Evolutionary conservation across 495 filamentous ascomycete species (phyloP).

Genomic region (Daldinia concentrica): DNA sequence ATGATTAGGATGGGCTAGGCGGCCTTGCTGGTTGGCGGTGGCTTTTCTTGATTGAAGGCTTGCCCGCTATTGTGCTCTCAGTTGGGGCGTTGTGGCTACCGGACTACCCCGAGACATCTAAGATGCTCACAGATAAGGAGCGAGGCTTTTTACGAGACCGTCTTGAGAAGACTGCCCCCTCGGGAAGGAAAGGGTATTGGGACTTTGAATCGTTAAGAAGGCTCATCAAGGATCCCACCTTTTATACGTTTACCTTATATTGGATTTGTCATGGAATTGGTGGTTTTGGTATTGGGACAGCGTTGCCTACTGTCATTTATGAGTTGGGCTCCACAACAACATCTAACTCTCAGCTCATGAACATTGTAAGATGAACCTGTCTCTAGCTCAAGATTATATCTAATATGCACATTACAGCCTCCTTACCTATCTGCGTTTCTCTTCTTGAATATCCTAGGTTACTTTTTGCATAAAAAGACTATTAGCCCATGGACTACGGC

Average conservation of each 20-base stretch:
- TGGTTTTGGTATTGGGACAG: conserved; percentile 55
- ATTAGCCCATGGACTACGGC: conserved; percentile 55
- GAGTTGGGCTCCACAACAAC: conserved; percentile 55
- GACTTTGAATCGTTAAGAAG: conserved; percentile 42
- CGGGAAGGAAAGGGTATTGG: conserved; percentile 43
- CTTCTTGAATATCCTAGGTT: conserved; percentile 51
- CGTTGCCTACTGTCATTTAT: conserved; percentile 57
- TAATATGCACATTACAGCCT: conserved; percentile 44
- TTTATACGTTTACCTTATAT: conserved; percentile 51
- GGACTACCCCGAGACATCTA: conserved; percentile 55
- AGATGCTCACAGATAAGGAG: conserved; percentile 53
- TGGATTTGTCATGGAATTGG: conserved; percentile 57
- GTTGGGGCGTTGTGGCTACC: conserved; percentile 53
- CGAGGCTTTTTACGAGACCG: conserved; percentile 42
- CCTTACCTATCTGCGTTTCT: conserved; percentile 53
- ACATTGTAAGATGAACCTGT: conserved; percentile 45
- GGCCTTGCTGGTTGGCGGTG: conserved; percentile 56
- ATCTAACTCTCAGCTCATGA: conserved; percentile 55
- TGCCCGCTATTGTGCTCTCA: conserved; percentile 52
- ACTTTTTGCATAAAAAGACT: conserved; percentile 49
- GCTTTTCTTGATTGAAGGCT: conserved; percentile 59
- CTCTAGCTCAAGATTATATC: not conserved
- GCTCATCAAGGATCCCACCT: conserved; percentile 48
- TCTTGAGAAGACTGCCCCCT: conserved; percentile 23
- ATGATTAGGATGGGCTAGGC: conserved; percentile 39